A percentile compares a stretch with the other conserved stretches of the same genome.
Evolutionary conservation across 352 stramenopile species (phyloP).

Genomic region (Phytophthora cajani): DNA sequence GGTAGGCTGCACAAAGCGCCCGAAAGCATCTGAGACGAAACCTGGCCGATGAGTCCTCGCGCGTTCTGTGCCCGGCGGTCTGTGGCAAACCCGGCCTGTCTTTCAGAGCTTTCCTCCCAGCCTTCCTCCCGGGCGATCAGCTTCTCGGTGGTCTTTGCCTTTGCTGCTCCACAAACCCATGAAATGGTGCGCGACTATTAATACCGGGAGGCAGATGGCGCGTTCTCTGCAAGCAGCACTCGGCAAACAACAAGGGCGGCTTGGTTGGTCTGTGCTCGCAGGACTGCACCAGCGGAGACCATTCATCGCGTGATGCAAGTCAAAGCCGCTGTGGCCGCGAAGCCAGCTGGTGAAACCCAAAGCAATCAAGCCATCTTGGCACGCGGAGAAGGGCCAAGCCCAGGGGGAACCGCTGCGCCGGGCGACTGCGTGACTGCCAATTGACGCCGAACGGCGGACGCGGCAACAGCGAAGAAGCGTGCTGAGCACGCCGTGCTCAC

Average conservation of each 20-base stretch:
- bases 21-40: conserved; percentile 25
- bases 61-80: conserved; percentile 17
- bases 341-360: conserved; percentile 14
- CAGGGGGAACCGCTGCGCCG: not conserved
- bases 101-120: not conserved
- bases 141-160: conserved; percentile 13
- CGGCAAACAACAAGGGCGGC: not conserved
- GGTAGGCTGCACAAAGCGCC: conserved; percentile 17
- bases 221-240: not conserved
- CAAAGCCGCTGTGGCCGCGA: not conserved
- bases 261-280: not conserved
- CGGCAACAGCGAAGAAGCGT: not conserved
- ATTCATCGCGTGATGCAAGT: not conserved
- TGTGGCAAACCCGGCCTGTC: conserved; percentile 12
- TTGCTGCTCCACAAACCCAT: not conserved
- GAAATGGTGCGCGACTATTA: conserved; percentile 1
- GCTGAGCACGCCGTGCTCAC: too few relatives aligned
- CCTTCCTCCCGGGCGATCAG: not conserved
- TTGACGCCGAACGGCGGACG: conserved; percentile 11
- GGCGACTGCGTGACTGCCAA: not conserved
- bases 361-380: conserved; percentile 25
- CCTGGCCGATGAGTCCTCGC: not conserved
- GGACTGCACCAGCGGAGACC: not conserved
- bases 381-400: conserved; percentile 12
- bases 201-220: not conserved